A percentile compares a stretch with the other conserved stretches of the same genome.
These are phyloP conservation scores for Fusarium sarcochroum DNA, from an alignment of 2,329 filamentous ascomycete genomes.

Conservation along the genomic window DNA sequence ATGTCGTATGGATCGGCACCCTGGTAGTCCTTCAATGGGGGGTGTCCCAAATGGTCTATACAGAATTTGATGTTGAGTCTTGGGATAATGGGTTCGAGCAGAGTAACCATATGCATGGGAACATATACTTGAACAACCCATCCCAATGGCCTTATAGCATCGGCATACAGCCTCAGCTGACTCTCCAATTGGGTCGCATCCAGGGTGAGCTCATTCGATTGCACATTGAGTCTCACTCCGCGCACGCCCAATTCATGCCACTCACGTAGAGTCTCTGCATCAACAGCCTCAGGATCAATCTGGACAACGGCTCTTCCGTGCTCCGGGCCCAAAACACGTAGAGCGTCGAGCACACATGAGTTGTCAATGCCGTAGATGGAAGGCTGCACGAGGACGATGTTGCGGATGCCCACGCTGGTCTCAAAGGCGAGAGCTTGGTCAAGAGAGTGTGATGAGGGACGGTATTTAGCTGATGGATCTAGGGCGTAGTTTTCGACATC, in stretches of 20 bases:
- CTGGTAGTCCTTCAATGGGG: conserved; percentile 52
- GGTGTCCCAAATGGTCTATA: conserved; percentile 72
- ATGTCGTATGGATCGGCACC: conserved; percentile 44
- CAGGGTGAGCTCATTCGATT: conserved; percentile 63
- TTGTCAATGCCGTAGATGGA: conserved; percentile 75
- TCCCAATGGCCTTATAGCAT: conserved; percentile 62
- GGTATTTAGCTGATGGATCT: conserved; percentile 64
- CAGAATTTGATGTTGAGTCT: conserved; percentile 66
- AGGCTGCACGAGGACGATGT: conserved; percentile 72
- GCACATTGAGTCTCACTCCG: conserved; percentile 71
- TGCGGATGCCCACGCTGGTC: conserved; percentile 63
- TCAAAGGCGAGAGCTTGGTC: conserved; percentile 67
- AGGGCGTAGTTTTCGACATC: conserved; percentile 67
- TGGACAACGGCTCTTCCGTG: conserved; percentile 69
- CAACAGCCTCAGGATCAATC: conserved; percentile 63
- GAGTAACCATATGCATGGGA: conserved; percentile 63
- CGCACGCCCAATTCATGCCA: conserved; percentile 72
- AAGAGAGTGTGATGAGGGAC: conserved; percentile 64
- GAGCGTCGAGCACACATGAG: conserved; percentile 68
- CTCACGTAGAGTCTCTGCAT: conserved; percentile 55
- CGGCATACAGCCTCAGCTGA: conserved; percentile 63
- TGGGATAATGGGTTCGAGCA: conserved; percentile 64
- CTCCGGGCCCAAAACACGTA: conserved; percentile 62
- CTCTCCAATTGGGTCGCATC: conserved; percentile 57
- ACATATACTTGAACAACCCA: conserved; percentile 74